phyloP scores from a whole-genome alignment of 768 basidiomycete genomes.

The Boletus rufocinnamomeus region DNA sequence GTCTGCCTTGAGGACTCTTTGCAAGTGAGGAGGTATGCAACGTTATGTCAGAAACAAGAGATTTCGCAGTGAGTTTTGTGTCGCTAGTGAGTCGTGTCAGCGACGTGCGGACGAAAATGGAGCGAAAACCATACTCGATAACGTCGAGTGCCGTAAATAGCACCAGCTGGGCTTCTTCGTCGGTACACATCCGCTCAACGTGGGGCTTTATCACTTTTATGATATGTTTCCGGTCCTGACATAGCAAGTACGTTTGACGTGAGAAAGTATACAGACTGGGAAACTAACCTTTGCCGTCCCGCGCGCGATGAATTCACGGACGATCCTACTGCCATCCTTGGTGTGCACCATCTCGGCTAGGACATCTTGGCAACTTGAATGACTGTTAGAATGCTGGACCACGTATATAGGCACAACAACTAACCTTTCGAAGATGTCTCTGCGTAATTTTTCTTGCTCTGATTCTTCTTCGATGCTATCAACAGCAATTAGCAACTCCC shows the following conservation, averaged over 20 bases:
- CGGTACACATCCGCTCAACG: constrained; percentile 81
- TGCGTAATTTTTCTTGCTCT: constrained; percentile 71
- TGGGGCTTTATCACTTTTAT: constrained; percentile 89
- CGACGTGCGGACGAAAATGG: not conserved
- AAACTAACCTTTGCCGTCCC: constrained; percentile 75
- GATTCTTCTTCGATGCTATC: constrained; percentile 56
- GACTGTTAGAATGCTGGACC: not conserved
- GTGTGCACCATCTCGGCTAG: constrained; percentile 95
- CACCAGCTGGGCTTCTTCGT: constrained; percentile 89
- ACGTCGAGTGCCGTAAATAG: constrained; percentile 89
- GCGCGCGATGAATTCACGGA: constrained; percentile 80
- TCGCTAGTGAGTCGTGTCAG: constrained; percentile 53
- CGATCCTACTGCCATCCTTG: constrained; percentile 84
- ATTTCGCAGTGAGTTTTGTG: constrained; percentile 86
- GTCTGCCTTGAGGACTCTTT: constrained; percentile 70
- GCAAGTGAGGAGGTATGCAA: constrained; percentile 58
- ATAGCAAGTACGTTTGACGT: not conserved
- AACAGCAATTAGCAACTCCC: constrained; percentile 78
- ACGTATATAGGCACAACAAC: not conserved
- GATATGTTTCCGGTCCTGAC: constrained; percentile 86
- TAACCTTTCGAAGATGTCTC: constrained; percentile 84
- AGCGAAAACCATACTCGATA: constrained; percentile 64
- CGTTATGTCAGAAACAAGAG: constrained; percentile 70
- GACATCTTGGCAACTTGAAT: constrained; percentile 72
- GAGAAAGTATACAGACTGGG: not conserved